These are phyloP conservation scores for Quercus dentata DNA, from an alignment of 306 rosid species.

Conservation along the genomic window DNA sequence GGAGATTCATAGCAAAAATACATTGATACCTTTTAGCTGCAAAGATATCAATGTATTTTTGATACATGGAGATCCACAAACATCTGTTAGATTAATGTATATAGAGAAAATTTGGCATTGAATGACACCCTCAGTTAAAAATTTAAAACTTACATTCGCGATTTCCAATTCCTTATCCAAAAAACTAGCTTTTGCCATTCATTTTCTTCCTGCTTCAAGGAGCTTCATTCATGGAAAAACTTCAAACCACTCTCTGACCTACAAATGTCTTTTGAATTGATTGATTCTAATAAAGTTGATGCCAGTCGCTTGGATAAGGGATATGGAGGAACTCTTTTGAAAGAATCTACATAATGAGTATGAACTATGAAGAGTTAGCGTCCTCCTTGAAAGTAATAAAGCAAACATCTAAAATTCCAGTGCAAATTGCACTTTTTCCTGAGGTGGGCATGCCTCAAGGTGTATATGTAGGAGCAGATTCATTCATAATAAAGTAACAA, in stretches of 20 bases:
- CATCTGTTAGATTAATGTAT: not conserved
- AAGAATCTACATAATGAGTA: conserved; percentile 23
- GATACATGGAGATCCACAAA: not conserved
- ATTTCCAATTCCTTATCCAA: conserved; percentile 52
- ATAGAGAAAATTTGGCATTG: not conserved
- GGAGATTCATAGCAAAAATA: not conserved
- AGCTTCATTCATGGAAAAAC: conserved; percentile 22
- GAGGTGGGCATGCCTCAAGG: no score
- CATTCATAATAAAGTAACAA: no score
- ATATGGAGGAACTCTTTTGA: conserved; percentile 61
- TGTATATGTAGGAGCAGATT: no score
- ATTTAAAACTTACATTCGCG: conserved; percentile 30
- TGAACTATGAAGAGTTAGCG: not conserved
- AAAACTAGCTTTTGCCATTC: conserved; percentile 58
- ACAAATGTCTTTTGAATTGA: conserved; percentile 37
- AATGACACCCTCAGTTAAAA: not conserved
- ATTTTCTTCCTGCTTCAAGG: conserved; percentile 40
- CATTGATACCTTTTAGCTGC: conserved; percentile 42
- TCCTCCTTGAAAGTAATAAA: not conserved
- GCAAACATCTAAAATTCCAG: not conserved
- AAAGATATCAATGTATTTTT: no score
- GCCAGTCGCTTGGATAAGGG: conserved; percentile 65
- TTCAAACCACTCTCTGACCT: conserved; percentile 13
- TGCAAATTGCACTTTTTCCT: no score
- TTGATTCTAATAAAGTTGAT: conserved; percentile 38